A percentile compares a stretch with the other conserved stretches of the same genome.
Conservation (phyloP, 805 yeast species). For the Ogataea sp. region DNA sequence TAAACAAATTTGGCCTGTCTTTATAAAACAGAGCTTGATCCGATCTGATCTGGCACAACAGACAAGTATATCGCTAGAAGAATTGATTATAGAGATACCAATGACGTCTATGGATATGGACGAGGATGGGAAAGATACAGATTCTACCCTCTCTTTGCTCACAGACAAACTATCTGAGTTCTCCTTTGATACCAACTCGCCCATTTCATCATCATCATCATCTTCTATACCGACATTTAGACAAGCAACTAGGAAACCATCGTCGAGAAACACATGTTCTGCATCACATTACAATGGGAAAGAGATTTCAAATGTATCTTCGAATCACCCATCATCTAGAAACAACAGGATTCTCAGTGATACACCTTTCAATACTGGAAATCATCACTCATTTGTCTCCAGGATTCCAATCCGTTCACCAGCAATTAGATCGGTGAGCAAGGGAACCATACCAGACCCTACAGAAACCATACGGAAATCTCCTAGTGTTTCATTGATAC, state of each 20-base stretch:
- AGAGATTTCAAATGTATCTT: too few relatives aligned
- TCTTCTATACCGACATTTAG: background rate
- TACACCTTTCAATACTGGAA: too few relatives aligned
- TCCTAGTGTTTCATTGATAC: slow-evolving; percentile 8
- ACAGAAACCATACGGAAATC: slow-evolving; percentile 1
- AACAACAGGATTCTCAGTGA: too few relatives aligned
- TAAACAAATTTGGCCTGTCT: too few relatives aligned
- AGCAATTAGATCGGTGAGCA: background rate
- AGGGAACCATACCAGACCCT: slow-evolving; percentile 3
- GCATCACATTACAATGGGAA: too few relatives aligned
- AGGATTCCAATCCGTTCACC: slow-evolving; percentile 18
- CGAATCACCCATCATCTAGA: too few relatives aligned
- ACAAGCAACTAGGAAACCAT: background rate
- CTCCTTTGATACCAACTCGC: background rate
- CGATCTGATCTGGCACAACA: too few relatives aligned
- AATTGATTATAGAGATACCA: background rate
- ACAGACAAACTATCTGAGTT: background rate
- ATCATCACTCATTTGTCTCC: slow-evolving; percentile 14
- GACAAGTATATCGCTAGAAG: background rate
- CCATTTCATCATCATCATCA: background rate
- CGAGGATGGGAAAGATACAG: background rate
- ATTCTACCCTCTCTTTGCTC: background rate
- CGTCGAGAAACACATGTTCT: background rate
- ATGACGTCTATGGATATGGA: background rate
- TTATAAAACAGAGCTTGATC: too few relatives aligned